Base-by-base conservation (phyloP, 2,329 filamentous ascomycete species). In the Phoma sp. region DNA sequence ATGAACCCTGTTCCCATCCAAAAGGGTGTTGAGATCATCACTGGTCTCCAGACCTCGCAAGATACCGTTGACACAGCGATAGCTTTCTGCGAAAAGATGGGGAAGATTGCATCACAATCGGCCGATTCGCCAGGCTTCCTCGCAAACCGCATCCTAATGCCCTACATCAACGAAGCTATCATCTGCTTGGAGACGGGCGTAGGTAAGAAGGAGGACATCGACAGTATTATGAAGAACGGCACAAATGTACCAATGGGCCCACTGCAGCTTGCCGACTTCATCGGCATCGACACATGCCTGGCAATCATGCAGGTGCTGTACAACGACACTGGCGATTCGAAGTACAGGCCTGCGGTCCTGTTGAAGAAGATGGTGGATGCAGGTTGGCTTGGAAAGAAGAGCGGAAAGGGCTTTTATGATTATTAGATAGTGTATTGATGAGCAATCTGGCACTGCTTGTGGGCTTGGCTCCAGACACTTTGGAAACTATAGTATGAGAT, bases 171-270 rank as follows among this genome's bases (percentile, higher is more conserved):
- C 75, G 95, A 99, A 79, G 95, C 96, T 8, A 83, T 99, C 65
- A 94, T 96, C 62, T 99, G 95, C 76, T 82, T 99, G 13, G 95
- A 99, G 79, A 97, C 95, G 0, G 91, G 91, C 3, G 87, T 99
- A 0, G 95, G 95, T 17, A 84, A 86, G 61, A 89, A 90, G 65
- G 93, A 98, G 71, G 90, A 94, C 61, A 99, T 99, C 63, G 95
- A 99, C 73, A 88, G 85, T 62, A 99, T 99, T 69, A 99, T 99
- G 95, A 98, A 96, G 85, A 97, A 97, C 68, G 95, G 95, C 41
- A 99, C 95, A 21, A 96, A 96, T 72, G 95, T 99, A 36, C 95
- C 95, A 22, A 99, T 99, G 95, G 95, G 95, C 0, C 95, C 95
- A 9, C 81, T 99, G 63, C 88, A 92, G 69, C 79, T 99, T 68